Evolutionary conservation across 2,329 filamentous ascomycete species (phyloP), one percentile per base, ranked within the genome.

Genomic region (Mycosphaerella arachidis): DNA sequence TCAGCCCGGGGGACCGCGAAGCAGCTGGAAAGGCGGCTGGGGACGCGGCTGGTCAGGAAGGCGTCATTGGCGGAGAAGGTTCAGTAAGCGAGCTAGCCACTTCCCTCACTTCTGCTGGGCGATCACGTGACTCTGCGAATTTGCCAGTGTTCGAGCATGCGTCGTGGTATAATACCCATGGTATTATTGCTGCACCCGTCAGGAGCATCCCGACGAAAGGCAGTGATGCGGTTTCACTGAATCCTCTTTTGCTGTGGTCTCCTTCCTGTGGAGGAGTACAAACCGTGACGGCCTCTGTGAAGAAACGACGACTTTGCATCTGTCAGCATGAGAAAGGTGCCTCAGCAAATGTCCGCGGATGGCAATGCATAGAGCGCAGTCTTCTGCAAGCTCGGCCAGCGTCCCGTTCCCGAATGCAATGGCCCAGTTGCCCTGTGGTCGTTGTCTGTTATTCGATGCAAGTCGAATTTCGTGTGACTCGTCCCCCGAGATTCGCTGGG

Each of bases 1-100:
- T 29, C 40, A 56, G 54, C 43, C 48, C 43, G 52, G 52, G 52
- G 52, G 27, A 35, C 33, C 31, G 52, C 52, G 13, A 37, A 20
- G 37, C 37, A 35, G 53, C 53, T 31, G 13, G 12, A 12, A 37
- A 52, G 33, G 46, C 45, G 55, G 55, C 55, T 57, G 55, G 55
- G 24, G 55, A 30, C 30, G 35, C 55, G 55, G 55, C 29, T 50
- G 46, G 46, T 43, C 40, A n/a, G 13, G n/a, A 43, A 43, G 46
- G 46, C 46, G 46, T 50, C 46, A 50, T 50, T 50, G 29, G 20
- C 29, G 46, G 9, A 20, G 30, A 52, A 31, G n/a, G 50, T 35
- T 52, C n/a, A n/a, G 27, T 30, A 43, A 43, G 40, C 40, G 40
- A 43, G n/a, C 5, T 43, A 18, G n/a, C 9, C 16, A 4, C 3